Percentiles rank a stretch among this genome's conserved stretches.
phyloP scores from a whole-genome alignment of 2,329 filamentous ascomycete genomes.

The Rhytidhysteron rufulum region DNA sequence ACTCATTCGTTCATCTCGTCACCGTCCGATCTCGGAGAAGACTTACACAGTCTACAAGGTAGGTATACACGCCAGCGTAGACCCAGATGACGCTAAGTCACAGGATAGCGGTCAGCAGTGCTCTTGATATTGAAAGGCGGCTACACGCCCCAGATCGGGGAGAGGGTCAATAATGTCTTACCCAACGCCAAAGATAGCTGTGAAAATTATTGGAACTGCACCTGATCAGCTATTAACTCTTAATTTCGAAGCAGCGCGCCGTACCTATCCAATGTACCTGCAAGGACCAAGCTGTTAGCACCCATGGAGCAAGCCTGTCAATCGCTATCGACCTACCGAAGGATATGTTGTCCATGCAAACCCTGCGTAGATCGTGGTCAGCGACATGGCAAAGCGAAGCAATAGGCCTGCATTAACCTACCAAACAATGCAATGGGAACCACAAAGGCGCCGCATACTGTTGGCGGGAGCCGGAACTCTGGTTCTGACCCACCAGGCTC shows the following conservation, averaged over 20 bases:
- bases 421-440: constrained; percentile 81
- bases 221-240: constrained; percentile 30
- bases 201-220: constrained; percentile 49
- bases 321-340: constrained; percentile 61
- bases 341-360: constrained; percentile 83
- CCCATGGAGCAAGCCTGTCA: constrained; percentile 58
- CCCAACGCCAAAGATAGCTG: constrained; percentile 44
- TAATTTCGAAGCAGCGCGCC: constrained; percentile 19
- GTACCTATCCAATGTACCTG: constrained; percentile 51
- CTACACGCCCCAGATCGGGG: constrained; percentile 11
- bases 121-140: constrained; percentile 17
- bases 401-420: constrained; percentile 30
- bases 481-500: constrained; percentile 65
- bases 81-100: constrained; percentile 64
- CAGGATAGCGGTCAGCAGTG: constrained; percentile 27
- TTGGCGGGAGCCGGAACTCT: constrained; percentile 77
- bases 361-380: constrained; percentile 37
- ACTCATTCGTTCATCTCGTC: constrained; percentile 11
- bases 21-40: constrained; percentile 14
- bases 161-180: constrained; percentile 17
- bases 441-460: constrained; percentile 63
- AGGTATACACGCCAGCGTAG: constrained; percentile 84
- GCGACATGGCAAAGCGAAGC: constrained; percentile 20
- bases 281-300: constrained; percentile 30
- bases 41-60: constrained; percentile 63